Percentiles rank a stretch among this genome's conserved stretches.
phyloP scores from a whole-genome alignment of 1,284 basidiomycete species.

The Inonotus hispidus region DNA sequence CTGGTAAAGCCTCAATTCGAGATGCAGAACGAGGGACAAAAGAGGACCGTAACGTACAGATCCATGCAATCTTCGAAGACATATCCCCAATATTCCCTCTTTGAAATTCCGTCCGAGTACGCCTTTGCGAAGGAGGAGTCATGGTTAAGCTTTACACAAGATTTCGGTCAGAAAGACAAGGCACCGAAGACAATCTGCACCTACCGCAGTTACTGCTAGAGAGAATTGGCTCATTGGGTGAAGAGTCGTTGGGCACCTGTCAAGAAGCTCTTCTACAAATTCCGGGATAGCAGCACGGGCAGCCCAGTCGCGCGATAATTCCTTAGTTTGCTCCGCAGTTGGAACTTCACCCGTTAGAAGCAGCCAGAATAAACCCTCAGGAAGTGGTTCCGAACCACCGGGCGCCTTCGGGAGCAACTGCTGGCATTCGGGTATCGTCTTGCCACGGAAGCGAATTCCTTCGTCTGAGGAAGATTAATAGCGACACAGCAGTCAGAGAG shows the following conservation, averaged over 20 bases:
- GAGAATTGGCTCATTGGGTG: slow-evolving; percentile 98
- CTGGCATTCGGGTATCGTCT: slow-evolving; percentile 90
- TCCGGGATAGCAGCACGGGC: slow-evolving; percentile 84
- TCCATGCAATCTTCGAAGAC: slow-evolving; percentile 98
- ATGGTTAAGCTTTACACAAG: slow-evolving; percentile 72
- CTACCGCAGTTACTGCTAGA: slow-evolving; percentile 87
- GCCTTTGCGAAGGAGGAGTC: slow-evolving; percentile 96
- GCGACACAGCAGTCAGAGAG: slow-evolving; percentile 2
- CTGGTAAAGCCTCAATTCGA: slow-evolving; percentile 31
- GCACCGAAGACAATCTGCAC: slow-evolving; percentile 27
- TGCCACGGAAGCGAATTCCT: slow-evolving; percentile 94
- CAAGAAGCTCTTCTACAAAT: slow-evolving; percentile 90
- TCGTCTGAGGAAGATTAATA: slow-evolving; percentile 53
- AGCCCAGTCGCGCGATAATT: slow-evolving; percentile 89
- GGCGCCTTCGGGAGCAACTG: slow-evolving; percentile 81
- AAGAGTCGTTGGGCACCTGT: slow-evolving; percentile 88
- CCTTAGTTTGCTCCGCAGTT: slow-evolving; percentile 79
- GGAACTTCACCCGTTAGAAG: slow-evolving; percentile 92
- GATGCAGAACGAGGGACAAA: background rate
- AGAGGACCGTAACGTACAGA: slow-evolving; percentile 46
- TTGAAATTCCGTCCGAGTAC: slow-evolving; percentile 88
- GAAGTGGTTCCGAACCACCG: slow-evolving; percentile 86
- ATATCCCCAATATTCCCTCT: slow-evolving; percentile 97
- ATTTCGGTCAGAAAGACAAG: slow-evolving; percentile 4
- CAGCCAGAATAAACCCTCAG: slow-evolving; percentile 95